Evolutionary conservation across 176 grass and related monocot species (phyloP).

Genomic region (Oryza officinalis): DNA sequence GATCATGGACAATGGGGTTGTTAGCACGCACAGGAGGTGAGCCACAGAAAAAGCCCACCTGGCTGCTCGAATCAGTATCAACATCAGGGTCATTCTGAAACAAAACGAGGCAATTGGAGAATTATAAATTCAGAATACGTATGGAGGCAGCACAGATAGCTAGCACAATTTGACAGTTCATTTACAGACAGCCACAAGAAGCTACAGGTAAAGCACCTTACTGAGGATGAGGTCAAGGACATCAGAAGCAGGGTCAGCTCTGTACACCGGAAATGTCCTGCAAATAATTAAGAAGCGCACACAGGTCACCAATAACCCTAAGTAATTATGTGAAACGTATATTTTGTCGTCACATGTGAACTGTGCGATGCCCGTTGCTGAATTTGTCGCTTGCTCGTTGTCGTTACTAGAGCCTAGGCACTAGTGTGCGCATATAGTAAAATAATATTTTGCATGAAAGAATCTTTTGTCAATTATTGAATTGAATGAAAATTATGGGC

Average conservation of each 20-base stretch:
- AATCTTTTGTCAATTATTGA: not conserved
- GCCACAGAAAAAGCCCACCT: conserved; percentile 72
- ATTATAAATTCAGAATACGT: conserved; percentile 24
- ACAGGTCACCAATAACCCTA: conserved; percentile 8
- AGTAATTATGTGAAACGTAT: not conserved
- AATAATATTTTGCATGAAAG: not conserved
- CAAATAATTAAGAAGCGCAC: not conserved
- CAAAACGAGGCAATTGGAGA: not conserved
- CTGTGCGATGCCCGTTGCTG: not conserved
- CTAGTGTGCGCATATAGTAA: not conserved
- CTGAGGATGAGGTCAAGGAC: conserved; percentile 68
- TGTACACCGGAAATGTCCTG: conserved; percentile 58
- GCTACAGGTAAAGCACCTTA: conserved; percentile 51
- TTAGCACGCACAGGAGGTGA: conserved; percentile 85
- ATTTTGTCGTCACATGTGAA: not conserved
- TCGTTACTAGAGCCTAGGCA: not conserved
- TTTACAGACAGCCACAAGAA: not conserved
- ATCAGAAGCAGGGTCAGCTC: conserved; percentile 55
- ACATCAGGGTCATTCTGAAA: conserved; percentile 64
- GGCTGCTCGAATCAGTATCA: conserved; percentile 55
- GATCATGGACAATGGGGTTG: conserved; percentile 82
- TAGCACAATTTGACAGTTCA: not conserved
- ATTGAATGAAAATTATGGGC: not conserved
- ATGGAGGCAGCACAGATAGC: not conserved
- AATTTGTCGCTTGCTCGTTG: not conserved